These are phyloP conservation scores for Coniferiporia sulphurascens DNA, from an alignment of 1,284 basidiomycete species.

Conservation along the genomic window DNA sequence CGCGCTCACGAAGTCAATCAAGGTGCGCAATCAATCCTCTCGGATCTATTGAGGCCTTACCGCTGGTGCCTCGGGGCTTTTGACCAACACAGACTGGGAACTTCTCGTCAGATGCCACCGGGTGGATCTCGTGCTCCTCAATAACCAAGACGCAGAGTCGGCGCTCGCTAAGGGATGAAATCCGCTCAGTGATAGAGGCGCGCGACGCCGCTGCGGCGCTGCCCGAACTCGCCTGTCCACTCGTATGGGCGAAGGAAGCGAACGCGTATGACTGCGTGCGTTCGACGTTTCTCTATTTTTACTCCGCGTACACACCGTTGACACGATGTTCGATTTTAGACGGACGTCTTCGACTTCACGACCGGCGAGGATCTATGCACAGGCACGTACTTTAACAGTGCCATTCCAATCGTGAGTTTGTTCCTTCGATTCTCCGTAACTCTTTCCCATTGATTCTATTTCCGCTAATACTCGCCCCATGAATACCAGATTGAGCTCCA, in stretches of 20 bases:
- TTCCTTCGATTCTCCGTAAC: no score
- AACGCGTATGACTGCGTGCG: slow-evolving; percentile 50
- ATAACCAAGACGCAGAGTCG: slow-evolving; percentile 30
- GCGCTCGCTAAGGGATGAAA: slow-evolving; percentile 31
- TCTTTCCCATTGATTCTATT: neutral
- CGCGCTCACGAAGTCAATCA: slow-evolving; percentile 38
- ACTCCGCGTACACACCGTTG: neutral
- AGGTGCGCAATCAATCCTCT: slow-evolving; percentile 26
- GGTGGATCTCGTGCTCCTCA: slow-evolving; percentile 45
- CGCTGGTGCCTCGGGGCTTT: neutral
- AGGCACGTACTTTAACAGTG: slow-evolving; percentile 41
- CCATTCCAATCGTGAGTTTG: slow-evolving; percentile 41
- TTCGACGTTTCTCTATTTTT: slow-evolving; percentile 3
- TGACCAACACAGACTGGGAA: slow-evolving; percentile 33
- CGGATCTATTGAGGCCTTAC: neutral
- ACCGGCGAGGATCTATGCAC: slow-evolving; percentile 44
- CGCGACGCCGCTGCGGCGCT: slow-evolving; percentile 24
- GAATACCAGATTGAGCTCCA: slow-evolving; percentile 43
- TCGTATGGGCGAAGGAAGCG: slow-evolving; percentile 47
- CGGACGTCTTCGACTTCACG: slow-evolving; percentile 43
- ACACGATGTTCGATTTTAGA: slow-evolving; percentile 27
- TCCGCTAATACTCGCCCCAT: slow-evolving; percentile 1
- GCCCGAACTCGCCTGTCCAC: slow-evolving; percentile 41
- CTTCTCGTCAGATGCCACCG: slow-evolving; percentile 32
- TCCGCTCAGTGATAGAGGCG: slow-evolving; percentile 25